Evolutionary conservation across 2,329 filamentous ascomycete species (phyloP), one percentile per base, ranked within the genome.

Genomic region (Aspergillus tamarii): DNA sequence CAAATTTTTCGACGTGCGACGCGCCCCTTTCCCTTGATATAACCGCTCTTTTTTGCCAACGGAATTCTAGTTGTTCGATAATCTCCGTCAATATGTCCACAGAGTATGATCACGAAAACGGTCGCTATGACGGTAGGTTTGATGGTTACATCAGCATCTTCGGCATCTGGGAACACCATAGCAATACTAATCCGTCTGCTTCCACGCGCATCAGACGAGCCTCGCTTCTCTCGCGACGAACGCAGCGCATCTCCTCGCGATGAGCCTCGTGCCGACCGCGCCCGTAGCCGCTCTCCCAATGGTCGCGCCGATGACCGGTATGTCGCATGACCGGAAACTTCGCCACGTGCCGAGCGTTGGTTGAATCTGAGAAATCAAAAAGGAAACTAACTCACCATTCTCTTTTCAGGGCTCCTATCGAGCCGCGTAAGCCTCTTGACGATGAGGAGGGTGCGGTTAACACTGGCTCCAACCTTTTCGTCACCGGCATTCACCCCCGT

Each of bases 381-480:
- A 36, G 14, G 19, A 14, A 54, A 36, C 52, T 50, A 26, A 54
- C 52, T 12, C 23, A 12, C 21, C 19, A n/a, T 57, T 45, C 28
- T 32, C 16, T 34, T 21, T 39, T 23, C 56, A 80, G 85, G 78
- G 73, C 83, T 77, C 77, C 81, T 46, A 77, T 80, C 56, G 81
- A 82, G 68, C 76, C 80, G 64, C 81, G 81, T 69, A 80, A 81
- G 73, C 77, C 67, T n/a, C 11, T 71, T 59, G 78, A 80, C 45
- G 92, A 87, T 53, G 85, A 96, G 72, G 90, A 92, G 73, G 91
- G 91, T 71, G 90, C 94, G 67, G 78, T 91, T 76, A 99, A 99
- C 83, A 91, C 93, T 67, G 95, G 95, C 72, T 97, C 95, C 70
- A 99, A 99, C 84, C 91, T 99, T 64, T 99, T 99, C 80, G 95